These are phyloP conservation scores for Crithidia bombi DNA, from an alignment of 208 protist species.

Conservation along the genomic window DNA sequence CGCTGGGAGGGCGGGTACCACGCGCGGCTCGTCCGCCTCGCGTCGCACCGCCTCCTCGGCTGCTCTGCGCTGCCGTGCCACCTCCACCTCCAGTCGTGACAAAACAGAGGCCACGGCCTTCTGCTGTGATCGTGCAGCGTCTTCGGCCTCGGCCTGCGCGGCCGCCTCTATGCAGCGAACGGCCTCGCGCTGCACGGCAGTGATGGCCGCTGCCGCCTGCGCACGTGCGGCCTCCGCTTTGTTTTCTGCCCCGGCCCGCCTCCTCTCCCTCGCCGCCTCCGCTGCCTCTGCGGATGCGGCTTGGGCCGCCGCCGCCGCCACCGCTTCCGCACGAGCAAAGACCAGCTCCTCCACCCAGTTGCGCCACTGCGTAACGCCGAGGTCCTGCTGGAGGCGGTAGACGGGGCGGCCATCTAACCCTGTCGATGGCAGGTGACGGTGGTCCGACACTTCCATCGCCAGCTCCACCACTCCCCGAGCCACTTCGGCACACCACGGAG, in stretches of 20 bases:
- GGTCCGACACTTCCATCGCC: constrained; percentile 74
- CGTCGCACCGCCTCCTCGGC: constrained; percentile 93
- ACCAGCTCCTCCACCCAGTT: constrained; percentile 66
- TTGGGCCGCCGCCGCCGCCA: background rate
- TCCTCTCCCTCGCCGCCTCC: background rate
- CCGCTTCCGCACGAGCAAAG: constrained; percentile 23
- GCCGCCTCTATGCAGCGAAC: constrained; percentile 6
- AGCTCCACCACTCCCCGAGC: constrained; percentile 62
- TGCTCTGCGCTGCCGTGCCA: constrained; percentile 58
- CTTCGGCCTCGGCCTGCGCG: constrained; percentile 1
- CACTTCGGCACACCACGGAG: constrained; percentile 51
- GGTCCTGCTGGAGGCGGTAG: constrained; percentile 56
- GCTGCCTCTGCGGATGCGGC: background rate
- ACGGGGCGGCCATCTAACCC: constrained; percentile 51
- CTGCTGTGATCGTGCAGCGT: constrained; percentile 15
- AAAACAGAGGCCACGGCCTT: constrained; percentile 25
- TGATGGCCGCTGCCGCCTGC: background rate
- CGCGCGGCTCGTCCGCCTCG: constrained; percentile 37
- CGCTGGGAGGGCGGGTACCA: background rate
- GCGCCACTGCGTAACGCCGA: constrained; percentile 71
- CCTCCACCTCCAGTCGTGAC: constrained; percentile 25
- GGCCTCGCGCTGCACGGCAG: constrained; percentile 15
- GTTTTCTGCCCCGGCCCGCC: background rate
- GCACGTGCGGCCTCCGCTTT: background rate
- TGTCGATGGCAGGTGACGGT: constrained; percentile 50